Percentiles rank a stretch among this genome's conserved stretches.
Conservation (phyloP, 1,139 yeast species). For the Spencermartinsiella ligniputridi region DNA sequence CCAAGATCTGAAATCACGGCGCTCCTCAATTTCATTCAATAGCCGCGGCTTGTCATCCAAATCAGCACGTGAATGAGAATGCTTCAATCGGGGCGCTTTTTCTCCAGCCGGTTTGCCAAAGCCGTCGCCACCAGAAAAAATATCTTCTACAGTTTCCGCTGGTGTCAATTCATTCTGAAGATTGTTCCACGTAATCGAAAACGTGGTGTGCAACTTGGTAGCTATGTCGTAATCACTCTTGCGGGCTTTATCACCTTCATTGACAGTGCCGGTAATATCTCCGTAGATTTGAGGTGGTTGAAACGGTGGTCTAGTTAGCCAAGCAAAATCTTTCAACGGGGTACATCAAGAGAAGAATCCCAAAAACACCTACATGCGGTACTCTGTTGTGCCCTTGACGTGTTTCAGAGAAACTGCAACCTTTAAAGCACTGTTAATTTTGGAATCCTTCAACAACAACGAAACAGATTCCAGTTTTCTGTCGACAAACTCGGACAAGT, state of each 20-base stretch:
- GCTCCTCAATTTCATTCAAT: conserved; percentile 19
- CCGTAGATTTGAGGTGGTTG: conserved; percentile 32
- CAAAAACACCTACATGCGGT: conserved; percentile 18
- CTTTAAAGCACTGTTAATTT: conserved; percentile 72
- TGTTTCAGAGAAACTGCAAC: conserved; percentile 45
- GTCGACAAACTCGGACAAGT: conserved; percentile 68
- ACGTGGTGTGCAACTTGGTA: conserved; percentile 48
- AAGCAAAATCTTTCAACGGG: not conserved
- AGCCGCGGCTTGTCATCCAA: conserved; percentile 8
- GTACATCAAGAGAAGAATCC: not conserved
- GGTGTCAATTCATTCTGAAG: conserved; percentile 73
- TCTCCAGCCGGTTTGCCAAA: conserved; percentile 28
- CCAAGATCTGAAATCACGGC: conserved; percentile 23
- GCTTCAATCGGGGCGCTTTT: not conserved
- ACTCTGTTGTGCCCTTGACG: conserved; percentile 41
- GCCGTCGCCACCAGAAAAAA: conserved; percentile 69
- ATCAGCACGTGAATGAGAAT: conserved; percentile 1
- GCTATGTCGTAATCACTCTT: not conserved
- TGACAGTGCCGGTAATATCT: conserved; percentile 33
- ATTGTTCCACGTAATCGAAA: conserved; percentile 75
- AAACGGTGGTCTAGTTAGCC: conserved; percentile 21
- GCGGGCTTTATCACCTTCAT: conserved; percentile 16
- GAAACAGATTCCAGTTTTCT: conserved; percentile 50
- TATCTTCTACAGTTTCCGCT: conserved; percentile 67
- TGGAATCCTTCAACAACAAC: conserved; percentile 73